Percentiles rank a stretch among this genome's conserved stretches.
Conservation (phyloP, 345 rosid genomes). For the Adansonia digitata region DNA sequence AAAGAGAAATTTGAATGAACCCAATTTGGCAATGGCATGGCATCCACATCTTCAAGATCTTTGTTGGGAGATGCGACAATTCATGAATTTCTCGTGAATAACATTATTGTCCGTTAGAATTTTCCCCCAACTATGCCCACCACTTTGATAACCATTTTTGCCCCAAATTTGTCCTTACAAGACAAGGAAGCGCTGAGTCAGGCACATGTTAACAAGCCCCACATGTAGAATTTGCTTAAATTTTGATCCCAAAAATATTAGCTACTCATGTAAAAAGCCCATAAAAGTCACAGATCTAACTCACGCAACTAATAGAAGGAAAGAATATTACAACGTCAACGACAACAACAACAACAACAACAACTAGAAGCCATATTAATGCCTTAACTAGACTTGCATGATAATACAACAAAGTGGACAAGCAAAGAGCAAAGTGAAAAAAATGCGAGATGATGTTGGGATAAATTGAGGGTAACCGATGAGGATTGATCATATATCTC, state of each 20-base stretch:
- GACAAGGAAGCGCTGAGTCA: background rate
- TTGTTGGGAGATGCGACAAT: constrained; percentile 13
- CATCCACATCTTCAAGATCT: background rate
- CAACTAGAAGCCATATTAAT: background rate
- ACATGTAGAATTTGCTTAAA: background rate
- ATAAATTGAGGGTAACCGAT: constrained; percentile 11
- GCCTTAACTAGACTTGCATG: constrained; percentile 13
- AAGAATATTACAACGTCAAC: constrained; percentile 9
- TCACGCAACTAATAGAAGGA: background rate
- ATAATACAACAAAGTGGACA: constrained; percentile 17
- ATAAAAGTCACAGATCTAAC: constrained; percentile 1
- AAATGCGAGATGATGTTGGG: background rate
- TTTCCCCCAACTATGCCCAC: background rate
- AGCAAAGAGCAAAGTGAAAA: constrained; percentile 14
- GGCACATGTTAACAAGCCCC: constrained; percentile 17
- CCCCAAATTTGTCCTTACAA: constrained; percentile 8
- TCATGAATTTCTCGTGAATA: constrained; percentile 17
- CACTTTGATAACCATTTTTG: background rate
- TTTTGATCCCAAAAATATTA: background rate
- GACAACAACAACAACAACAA: background rate
- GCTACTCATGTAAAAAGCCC: constrained; percentile 6
- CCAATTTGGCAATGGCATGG: background rate
- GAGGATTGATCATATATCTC: constrained; percentile 47
- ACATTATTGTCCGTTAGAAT: background rate
- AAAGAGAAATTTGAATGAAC: no score